phyloP scores from a whole-genome alignment of 768 basidiomycete species.

The Lentinus brumalis region DNA sequence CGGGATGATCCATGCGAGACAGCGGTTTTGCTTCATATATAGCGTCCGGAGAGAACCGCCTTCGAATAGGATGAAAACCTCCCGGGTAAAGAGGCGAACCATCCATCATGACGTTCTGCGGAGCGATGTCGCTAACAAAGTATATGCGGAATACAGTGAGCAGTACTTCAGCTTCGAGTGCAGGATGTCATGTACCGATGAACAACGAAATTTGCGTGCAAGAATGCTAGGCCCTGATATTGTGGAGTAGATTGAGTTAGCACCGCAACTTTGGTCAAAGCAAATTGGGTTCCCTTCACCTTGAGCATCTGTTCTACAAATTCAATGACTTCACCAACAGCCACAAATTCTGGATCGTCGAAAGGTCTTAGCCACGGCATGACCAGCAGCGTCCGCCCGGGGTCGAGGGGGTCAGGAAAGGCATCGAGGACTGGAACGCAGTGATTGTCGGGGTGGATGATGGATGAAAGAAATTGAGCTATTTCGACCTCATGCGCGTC shows the following conservation, averaged over 20 bases:
- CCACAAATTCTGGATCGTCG: conserved; percentile 16
- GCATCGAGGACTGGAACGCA: conserved; percentile 26
- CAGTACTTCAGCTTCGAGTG: no score
- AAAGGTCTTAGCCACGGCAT: conserved; percentile 24
- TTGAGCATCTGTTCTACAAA: conserved; percentile 13
- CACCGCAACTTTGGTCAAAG: no score
- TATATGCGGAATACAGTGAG: no score
- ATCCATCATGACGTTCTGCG: conserved; percentile 26
- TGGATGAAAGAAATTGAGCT: conserved; percentile 5
- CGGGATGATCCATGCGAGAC: conserved; percentile 36
- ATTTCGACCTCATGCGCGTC: conserved; percentile 14
- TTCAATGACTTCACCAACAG: conserved; percentile 19
- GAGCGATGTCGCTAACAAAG: conserved; percentile 13
- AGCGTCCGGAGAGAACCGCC: conserved; percentile 33
- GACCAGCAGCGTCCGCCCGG: conserved; percentile 18
- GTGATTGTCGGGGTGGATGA: conserved; percentile 22
- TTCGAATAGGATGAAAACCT: conserved; percentile 24
- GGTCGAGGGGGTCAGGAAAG: conserved; percentile 18
- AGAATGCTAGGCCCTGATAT: conserved; percentile 17
- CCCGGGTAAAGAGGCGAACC: conserved; percentile 15
- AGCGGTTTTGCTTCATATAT: conserved; percentile 31
- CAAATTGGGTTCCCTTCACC: neutral
- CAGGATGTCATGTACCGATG: conserved; percentile 15
- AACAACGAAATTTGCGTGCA: conserved; percentile 18
- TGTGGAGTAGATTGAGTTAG: neutral